These are phyloP conservation scores for Oehlia diaphana DNA, from an alignment of 192 early-diverging fungal genomes.

Conservation along the genomic window DNA sequence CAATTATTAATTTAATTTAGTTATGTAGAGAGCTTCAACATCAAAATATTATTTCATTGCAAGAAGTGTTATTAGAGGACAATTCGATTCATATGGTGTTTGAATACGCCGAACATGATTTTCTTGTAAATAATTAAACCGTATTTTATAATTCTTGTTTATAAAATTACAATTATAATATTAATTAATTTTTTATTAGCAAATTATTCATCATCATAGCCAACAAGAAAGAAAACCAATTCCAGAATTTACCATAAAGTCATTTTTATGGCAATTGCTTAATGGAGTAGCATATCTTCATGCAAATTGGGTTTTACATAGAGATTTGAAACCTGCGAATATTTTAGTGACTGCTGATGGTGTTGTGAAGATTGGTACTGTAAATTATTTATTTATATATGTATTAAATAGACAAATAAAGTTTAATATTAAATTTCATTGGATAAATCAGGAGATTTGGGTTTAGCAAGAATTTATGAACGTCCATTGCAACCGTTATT, in stretches of 20 bases:
- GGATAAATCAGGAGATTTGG: slow-evolving; percentile 66
- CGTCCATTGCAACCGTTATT: slow-evolving; percentile 58
- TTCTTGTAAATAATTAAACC: slow-evolving; percentile 55
- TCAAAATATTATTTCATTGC: slow-evolving; percentile 82
- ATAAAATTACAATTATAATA: slow-evolving; percentile 17
- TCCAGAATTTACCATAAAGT: slow-evolving; percentile 83
- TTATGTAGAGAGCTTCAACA: slow-evolving; percentile 89
- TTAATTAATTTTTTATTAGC: slow-evolving; percentile 44
- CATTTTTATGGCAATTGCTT: slow-evolving; percentile 82
- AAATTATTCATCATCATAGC: slow-evolving; percentile 89
- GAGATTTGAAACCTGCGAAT: slow-evolving; percentile 70
- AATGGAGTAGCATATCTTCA: slow-evolving; percentile 64
- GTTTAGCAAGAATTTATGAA: slow-evolving; percentile 64
- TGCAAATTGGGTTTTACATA: slow-evolving; percentile 70
- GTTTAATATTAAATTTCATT: slow-evolving; percentile 24
- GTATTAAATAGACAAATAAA: slow-evolving; percentile 35
- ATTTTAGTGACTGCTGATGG: slow-evolving; percentile 73
- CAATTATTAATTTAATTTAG: slow-evolving; percentile 27
- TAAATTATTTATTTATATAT: not conserved
- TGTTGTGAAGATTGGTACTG: slow-evolving; percentile 89
- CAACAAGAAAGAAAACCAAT: slow-evolving; percentile 80
- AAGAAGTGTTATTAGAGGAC: slow-evolving; percentile 91
- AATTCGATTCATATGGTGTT: slow-evolving; percentile 95
- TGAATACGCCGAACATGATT: slow-evolving; percentile 96
- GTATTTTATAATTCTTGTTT: not conserved